Conservation (phyloP, 805 yeast species). For the Cyberlindnera subsufficiens region DNA sequence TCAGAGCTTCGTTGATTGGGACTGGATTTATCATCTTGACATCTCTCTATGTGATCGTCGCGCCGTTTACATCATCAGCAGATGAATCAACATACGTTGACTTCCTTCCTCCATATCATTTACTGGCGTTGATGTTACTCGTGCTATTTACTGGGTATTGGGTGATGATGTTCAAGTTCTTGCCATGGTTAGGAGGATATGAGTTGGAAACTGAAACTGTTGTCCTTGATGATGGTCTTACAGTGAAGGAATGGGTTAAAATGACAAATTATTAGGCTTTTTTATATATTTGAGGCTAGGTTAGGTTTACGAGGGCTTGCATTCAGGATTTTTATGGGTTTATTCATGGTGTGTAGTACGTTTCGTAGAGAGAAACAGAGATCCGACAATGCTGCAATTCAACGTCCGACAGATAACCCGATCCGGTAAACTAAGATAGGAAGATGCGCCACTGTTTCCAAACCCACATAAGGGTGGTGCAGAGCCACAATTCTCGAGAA, state of each 20-base stretch:
- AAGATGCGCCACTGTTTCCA: too few species aligned
- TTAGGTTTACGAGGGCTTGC: background rate
- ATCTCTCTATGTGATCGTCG: constrained; percentile 41
- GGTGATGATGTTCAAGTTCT: constrained; percentile 42
- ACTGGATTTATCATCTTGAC: constrained; percentile 40
- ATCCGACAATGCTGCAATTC: too few species aligned
- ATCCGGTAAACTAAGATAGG: background rate
- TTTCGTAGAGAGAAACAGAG: too few species aligned
- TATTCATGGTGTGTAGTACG: too few species aligned
- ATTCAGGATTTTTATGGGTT: too few species aligned
- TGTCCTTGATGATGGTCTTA: constrained; percentile 50
- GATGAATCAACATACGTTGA: constrained; percentile 16
- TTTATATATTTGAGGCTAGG: background rate
- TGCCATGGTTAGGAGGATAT: constrained; percentile 44
- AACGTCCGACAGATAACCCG: background rate
- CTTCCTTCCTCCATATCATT: constrained; percentile 29
- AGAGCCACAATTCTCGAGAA: too few species aligned
- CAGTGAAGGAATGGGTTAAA: constrained; percentile 51
- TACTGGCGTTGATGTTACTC: constrained; percentile 38
- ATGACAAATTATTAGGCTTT: background rate
- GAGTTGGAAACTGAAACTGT: constrained; percentile 34
- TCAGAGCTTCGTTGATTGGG: constrained; percentile 45
- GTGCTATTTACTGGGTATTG: constrained; percentile 45
- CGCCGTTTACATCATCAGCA: constrained; percentile 34
- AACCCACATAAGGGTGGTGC: too few species aligned